Base-by-base conservation (phyloP, 2,329 filamentous ascomycete species). In the Arthrobotrys sinensis region DNA sequence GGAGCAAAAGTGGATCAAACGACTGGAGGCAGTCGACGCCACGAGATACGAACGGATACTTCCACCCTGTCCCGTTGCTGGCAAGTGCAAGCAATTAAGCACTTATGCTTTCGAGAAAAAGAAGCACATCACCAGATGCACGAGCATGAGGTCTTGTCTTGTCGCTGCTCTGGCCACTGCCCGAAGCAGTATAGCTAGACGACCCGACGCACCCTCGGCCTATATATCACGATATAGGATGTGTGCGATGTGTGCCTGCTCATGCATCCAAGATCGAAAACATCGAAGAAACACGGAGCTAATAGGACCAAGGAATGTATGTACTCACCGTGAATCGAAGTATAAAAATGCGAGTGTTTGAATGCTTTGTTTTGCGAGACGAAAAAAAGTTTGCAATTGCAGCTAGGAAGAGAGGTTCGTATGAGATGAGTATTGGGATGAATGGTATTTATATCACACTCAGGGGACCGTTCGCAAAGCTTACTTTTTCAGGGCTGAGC, bases 41-140 rank as follows among this genome's bases (percentile, higher is more conserved):
- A 68, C 71, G 63, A 62, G 55, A 71, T 60, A 70, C 66, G 66
- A 71, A 72, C 68, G 68, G 68, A 60, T 73, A 66, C 69, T 60
- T 73, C 69, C 62, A 60, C 62, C 55, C 50, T 60, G 38, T 64
- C 69, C 69, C 62, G 60, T 73, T 66, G 68, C 69, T 60, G 62
- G 62, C 62, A 73, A 72, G 57, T 72, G 67, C 67, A 71, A 71
- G 45, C 38, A 43, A 50, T n/a, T 10, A 12, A 32, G 19, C 4
- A 40, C 21, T 45, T 53, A 43, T 32, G 28, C 48, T 57, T 48
- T 34, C 16, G 16, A 40, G 7, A 7, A 24, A 63, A 28, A 46
- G 24, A 64, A 21, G 19, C 21, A 48, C 60, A 64, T 48, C 55
- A 50, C 60, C 50, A 34, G 24, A 45, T 32, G 50, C 64, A 50